These are phyloP conservation scores for Mycena rebaudengoi DNA, from an alignment of 768 basidiomycete species.

Conservation along the genomic window DNA sequence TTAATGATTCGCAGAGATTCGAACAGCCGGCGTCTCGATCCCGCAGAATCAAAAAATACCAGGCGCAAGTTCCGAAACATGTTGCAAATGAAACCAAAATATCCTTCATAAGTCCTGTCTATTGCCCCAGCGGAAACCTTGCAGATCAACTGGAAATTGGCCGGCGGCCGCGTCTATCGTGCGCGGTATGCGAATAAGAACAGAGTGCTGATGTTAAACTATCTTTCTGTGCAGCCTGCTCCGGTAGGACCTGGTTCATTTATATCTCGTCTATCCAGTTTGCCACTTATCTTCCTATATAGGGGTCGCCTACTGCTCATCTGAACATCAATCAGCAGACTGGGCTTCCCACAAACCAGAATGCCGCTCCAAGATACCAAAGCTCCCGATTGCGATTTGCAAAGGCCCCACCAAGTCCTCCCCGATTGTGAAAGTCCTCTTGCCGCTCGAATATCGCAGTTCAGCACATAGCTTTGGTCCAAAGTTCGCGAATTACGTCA, in stretches of 20 bases:
- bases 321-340: conserved; percentile 14
- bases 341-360: conserved; percentile 18
- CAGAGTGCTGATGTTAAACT: neutral
- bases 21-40: conserved; percentile 15
- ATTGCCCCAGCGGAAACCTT: neutral
- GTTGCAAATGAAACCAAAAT: conserved; percentile 11
- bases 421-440: neutral
- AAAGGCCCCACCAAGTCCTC: neutral
- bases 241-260: neutral
- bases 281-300: neutral
- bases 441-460: neutral
- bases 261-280: neutral
- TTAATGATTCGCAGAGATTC: conserved; percentile 6
- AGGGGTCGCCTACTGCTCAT: conserved; percentile 21
- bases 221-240: conserved; percentile 16
- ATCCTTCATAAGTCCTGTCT: conserved; percentile 26
- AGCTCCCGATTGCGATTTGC: neutral
- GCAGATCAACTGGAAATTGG: conserved; percentile 24
- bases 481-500: neutral
- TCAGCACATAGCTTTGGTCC: neutral
- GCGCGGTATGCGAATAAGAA: conserved; percentile 14
- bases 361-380: conserved; percentile 5
- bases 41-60: conserved; percentile 10
- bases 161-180: conserved; percentile 2
- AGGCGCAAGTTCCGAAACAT: neutral